Evolutionary conservation across 2,329 filamentous ascomycete species (phyloP).

Genomic region (Fusarium sp.): DNA sequence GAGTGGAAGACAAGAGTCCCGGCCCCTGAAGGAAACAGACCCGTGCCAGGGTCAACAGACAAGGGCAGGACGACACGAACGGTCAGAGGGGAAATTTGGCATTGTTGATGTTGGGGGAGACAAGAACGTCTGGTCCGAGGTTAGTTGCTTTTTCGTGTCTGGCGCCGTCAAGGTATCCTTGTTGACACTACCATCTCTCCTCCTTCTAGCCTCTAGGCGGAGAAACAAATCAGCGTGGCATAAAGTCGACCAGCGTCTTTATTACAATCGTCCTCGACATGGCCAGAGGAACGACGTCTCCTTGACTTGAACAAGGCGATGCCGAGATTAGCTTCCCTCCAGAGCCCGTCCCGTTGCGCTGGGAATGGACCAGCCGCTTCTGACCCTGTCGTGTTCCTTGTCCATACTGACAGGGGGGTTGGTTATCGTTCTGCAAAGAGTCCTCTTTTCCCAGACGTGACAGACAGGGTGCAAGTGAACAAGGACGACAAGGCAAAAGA

Average conservation of each 20-base stretch:
- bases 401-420: conserved; percentile 23
- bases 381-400: conserved; percentile 24
- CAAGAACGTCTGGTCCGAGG: conserved; percentile 3
- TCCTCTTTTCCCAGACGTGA: neutral
- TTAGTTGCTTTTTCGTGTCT: conserved; percentile 25
- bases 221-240: conserved; percentile 1
- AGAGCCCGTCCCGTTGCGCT: conserved; percentile 39
- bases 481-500: neutral
- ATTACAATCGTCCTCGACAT: conserved; percentile 23
- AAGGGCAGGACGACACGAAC: conserved; percentile 8
- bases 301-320: conserved; percentile 40
- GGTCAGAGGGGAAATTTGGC: conserved; percentile 1
- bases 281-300: conserved; percentile 22
- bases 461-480: neutral
- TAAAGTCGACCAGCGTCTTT: neutral
- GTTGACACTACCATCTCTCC: neutral
- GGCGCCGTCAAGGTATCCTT: neutral
- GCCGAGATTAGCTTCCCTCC: conserved; percentile 44
- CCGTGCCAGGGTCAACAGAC: conserved; percentile 13
- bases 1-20: conserved; percentile 26
- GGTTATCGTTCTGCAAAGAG: conserved; percentile 20
- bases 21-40: conserved; percentile 32
- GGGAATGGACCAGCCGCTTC: conserved; percentile 39
- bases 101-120: conserved; percentile 17
- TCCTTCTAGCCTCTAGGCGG: neutral